Evolutionary conservation across 73 alveolate genomes (phyloP), one percentile per base, ranked within the genome.

Genomic region (Durusdinium trenchii): DNA sequence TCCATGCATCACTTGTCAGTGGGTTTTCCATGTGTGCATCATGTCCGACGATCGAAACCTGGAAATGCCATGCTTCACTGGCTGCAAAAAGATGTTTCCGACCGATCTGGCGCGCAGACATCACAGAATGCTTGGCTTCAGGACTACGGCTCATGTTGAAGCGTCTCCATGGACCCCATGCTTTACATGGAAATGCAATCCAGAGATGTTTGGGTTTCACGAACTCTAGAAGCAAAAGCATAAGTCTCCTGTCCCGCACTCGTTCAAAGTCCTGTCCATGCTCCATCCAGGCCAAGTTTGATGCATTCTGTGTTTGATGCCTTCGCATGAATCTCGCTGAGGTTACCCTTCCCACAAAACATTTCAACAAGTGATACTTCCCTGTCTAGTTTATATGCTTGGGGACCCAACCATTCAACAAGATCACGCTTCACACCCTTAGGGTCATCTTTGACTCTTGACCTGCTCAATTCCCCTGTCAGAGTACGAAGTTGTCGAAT

Each of bases 331-430:
- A 40, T 47, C 30, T 14, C 3, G 7, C 64, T 18, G 43, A 86
- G 45, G 18, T 10, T 18, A n/a, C 82, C 64, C 42, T 38, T 38
- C 0, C 82, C 95, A 3, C 62, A 40, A 12, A 86, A 86, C 43
- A 86, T 82, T 40, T 86, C 95, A 3, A 86, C 42, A 4, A 86
- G 45, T 5, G 82, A 5, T 32, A 60, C 20, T 5, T 12, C 28
- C 47, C 28, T 82, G 43, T 48, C 16, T 2, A 48, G 93, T n/a
- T 7, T 1, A 12, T 3, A n/a, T 3, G 50, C 54, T 48, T 82
- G 93, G 47, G 50, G 67, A 2, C 93, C 93, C 35, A 82, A 48
- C 93, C 93, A 82, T n/a, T n/a, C n/a, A n/a, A n/a, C n/a, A n/a
- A n/a, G n/a, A n/a, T n/a, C n/a, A n/a, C n/a, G n/a, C n/a, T n/a